These are phyloP conservation scores for Fallopia convolvulus DNA, from an alignment of 148 eudicot species.

Conservation along the genomic window DNA sequence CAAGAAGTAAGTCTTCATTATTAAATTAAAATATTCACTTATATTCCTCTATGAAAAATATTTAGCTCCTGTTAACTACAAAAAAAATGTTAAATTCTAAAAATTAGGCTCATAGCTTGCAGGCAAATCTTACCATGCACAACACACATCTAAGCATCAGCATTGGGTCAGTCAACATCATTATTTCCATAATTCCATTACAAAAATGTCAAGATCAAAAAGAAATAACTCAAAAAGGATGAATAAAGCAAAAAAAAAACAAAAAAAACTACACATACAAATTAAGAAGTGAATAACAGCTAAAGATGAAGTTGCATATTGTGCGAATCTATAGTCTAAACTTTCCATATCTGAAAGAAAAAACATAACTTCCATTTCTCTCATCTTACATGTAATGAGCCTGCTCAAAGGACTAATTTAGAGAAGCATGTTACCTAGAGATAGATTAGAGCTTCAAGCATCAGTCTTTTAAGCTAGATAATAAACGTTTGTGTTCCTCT, in stretches of 20 bases:
- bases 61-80: background rate
- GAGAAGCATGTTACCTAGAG: background rate
- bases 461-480: background rate
- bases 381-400: background rate
- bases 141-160: background rate
- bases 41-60: background rate
- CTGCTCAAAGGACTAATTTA: background rate
- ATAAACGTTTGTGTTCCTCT: background rate
- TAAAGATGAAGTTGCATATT: background rate
- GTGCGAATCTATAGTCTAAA: background rate
- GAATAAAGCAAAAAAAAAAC: conserved; percentile 6
- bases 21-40: background rate
- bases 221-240: background rate
- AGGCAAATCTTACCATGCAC: background rate
- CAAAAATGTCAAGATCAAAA: background rate
- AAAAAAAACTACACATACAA: background rate
- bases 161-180: background rate
- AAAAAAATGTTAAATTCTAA: background rate
- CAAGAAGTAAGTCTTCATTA: background rate
- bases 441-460: background rate
- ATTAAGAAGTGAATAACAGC: background rate
- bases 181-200: background rate
- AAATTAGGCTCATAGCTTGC: background rate
- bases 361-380: background rate
- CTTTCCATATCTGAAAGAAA: conserved; percentile 4